Evolutionary conservation across 2,329 filamentous ascomycete species (phyloP).

Genomic region (Zymoseptoria tritici): DNA sequence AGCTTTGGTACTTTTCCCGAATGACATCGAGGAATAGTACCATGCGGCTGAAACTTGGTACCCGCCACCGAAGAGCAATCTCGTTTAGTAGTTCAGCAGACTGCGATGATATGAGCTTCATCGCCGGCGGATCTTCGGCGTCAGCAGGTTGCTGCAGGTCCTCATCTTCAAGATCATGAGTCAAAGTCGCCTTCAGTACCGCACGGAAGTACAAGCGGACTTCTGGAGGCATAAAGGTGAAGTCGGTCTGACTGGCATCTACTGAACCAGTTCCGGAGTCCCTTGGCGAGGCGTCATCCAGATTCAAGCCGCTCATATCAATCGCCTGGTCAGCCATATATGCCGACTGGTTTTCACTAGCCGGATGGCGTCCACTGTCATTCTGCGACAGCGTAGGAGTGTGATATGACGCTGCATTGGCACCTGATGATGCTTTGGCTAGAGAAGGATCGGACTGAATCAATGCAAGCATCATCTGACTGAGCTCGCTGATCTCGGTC

Average conservation of each 20-base stretch:
- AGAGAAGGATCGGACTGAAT: constrained; percentile 79
- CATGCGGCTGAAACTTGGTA: constrained; percentile 73
- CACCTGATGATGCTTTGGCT: constrained; percentile 62
- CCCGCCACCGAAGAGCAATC: constrained; percentile 77
- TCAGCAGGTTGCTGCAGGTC: constrained; percentile 44
- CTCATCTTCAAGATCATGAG: constrained; percentile 51
- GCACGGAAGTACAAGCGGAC: constrained; percentile 75
- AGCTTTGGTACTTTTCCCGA: constrained; percentile 74
- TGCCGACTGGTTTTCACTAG: constrained; percentile 35
- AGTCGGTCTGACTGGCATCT: constrained; percentile 41
- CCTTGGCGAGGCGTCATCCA: constrained; percentile 43
- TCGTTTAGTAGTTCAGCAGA: constrained; percentile 79
- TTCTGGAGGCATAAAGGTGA: constrained; percentile 84
- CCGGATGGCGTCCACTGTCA: constrained; percentile 33
- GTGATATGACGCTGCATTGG: constrained; percentile 28
- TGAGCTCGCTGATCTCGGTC: constrained; percentile 76
- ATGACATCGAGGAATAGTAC: constrained; percentile 79
- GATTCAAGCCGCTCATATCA: constrained; percentile 58
- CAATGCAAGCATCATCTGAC: constrained; percentile 88
- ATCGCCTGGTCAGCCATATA: constrained; percentile 61
- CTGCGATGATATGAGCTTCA: constrained; percentile 60
- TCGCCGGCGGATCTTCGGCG: constrained; percentile 41
- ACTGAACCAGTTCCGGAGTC: constrained; percentile 28
- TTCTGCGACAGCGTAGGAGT: constrained; percentile 12
- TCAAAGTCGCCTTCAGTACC: constrained; percentile 69